Conservation (phyloP, 257 asterid species). For the Plantago major region DNA sequence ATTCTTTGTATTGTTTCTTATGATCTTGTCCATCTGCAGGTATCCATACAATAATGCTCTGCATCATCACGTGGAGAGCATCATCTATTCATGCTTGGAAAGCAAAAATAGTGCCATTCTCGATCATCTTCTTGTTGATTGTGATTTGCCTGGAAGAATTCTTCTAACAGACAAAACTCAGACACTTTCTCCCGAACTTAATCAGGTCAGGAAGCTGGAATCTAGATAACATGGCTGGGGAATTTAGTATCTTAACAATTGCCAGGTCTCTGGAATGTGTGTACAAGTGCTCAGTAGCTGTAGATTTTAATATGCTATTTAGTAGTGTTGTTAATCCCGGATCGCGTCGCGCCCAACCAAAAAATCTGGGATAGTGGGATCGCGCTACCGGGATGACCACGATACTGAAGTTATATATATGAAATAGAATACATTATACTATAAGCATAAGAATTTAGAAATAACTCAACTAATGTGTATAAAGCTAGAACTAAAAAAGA, state of each 20-base stretch:
- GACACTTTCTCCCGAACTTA: constrained; percentile 42
- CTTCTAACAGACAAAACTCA: constrained; percentile 68
- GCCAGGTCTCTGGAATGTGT: too few relatives aligned
- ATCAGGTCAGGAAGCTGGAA: constrained; percentile 37
- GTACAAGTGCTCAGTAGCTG: not conserved
- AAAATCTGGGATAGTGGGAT: too few relatives aligned
- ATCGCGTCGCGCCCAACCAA: too few relatives aligned
- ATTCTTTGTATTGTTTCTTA: not conserved
- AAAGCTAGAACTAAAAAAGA: too few relatives aligned
- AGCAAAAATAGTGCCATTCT: constrained; percentile 53
- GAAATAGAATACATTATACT: too few relatives aligned
- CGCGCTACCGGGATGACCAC: too few relatives aligned
- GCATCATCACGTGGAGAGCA: constrained; percentile 96
- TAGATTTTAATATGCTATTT: not conserved
- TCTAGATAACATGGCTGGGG: constrained; percentile 5
- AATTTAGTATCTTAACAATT: not conserved
- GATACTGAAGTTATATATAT: too few relatives aligned
- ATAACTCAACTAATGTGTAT: too few relatives aligned
- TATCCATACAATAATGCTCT: constrained; percentile 88
- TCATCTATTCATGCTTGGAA: constrained; percentile 79
- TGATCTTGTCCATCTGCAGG: constrained; percentile 40
- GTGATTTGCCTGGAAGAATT: constrained; percentile 65
- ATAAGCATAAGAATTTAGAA: too few relatives aligned
- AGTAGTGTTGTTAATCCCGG: too few relatives aligned
- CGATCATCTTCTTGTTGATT: constrained; percentile 73